These are phyloP conservation scores for Pseudevernia furfuracea DNA, from an alignment of 495 filamentous ascomycete genomes.

Conservation along the genomic window DNA sequence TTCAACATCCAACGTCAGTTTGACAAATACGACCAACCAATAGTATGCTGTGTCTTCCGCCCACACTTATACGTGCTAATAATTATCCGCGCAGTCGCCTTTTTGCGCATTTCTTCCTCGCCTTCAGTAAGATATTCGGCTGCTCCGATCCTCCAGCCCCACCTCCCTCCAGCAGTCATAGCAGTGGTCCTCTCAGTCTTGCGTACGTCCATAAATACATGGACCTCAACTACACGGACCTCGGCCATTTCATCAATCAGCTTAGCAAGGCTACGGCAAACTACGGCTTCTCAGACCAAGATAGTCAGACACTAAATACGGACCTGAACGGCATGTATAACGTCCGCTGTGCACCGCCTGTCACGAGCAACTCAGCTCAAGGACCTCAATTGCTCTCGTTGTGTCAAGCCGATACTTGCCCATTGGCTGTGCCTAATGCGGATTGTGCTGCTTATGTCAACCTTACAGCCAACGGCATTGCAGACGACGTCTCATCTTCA, in stretches of 20 bases:
- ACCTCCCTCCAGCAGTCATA: constrained; percentile 14
- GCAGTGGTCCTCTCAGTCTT: neutral
- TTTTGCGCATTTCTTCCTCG: constrained; percentile 49
- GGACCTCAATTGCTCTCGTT: constrained; percentile 40
- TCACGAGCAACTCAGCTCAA: constrained; percentile 25
- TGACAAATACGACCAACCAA: constrained; percentile 47
- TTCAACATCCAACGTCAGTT: constrained; percentile 38
- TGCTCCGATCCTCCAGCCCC: constrained; percentile 32
- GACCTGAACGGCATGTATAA: constrained; percentile 40
- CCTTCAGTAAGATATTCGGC: constrained; percentile 45
- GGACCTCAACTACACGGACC: constrained; percentile 40
- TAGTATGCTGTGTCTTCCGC: constrained; percentile 35
- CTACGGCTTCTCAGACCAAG: constrained; percentile 42
- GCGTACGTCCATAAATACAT: constrained; percentile 38
- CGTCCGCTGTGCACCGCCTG: constrained; percentile 37
- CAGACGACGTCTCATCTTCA: neutral
- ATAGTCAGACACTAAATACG: constrained; percentile 34
- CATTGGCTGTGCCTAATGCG: constrained; percentile 27
- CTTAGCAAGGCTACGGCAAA: constrained; percentile 43
- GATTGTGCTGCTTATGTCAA: constrained; percentile 23
- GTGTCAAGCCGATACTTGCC: constrained; percentile 37
- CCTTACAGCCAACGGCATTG: constrained; percentile 2
- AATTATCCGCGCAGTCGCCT: constrained; percentile 33
- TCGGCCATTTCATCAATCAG: constrained; percentile 49
- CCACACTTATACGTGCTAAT: neutral